phyloP scores from a whole-genome alignment of 2,329 filamentous ascomycete genomes.

The Fusarium succisae region DNA sequence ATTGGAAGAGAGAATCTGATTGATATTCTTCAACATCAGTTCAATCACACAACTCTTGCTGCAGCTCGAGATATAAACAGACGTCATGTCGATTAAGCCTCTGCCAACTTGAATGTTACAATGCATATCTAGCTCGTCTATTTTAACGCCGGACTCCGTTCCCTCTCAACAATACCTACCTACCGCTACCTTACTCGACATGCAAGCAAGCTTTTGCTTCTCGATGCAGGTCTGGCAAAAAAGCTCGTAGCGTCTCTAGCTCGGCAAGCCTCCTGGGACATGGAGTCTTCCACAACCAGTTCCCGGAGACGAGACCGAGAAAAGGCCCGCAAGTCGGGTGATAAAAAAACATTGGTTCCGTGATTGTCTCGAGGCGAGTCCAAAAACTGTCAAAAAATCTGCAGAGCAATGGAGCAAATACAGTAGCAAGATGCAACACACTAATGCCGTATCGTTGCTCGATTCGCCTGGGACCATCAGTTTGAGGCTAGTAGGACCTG shows the following conservation, averaged over 20 bases:
- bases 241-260: slow-evolving; percentile 31
- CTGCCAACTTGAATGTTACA: slow-evolving; percentile 14
- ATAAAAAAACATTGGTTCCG: slow-evolving; percentile 22
- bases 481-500: slow-evolving; percentile 13
- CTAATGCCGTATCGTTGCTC: slow-evolving; percentile 2
- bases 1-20: neutral
- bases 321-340: slow-evolving; percentile 27
- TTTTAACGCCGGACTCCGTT: slow-evolving; percentile 16
- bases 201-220: neutral
- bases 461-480: slow-evolving; percentile 7
- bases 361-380: slow-evolving; percentile 12
- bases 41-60: neutral
- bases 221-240: slow-evolving; percentile 1
- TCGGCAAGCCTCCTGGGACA: slow-evolving; percentile 13
- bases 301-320: slow-evolving; percentile 20
- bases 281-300: slow-evolving; percentile 11
- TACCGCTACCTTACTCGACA: neutral
- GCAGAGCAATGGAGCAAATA: slow-evolving; percentile 32
- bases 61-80: neutral
- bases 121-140: neutral
- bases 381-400: slow-evolving; percentile 27
- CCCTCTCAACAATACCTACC: slow-evolving; percentile 22
- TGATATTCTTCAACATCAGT: neutral
- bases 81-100: slow-evolving; percentile 13
- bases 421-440: slow-evolving; percentile 7